Percentiles rank a stretch among this genome's conserved stretches.
These are phyloP conservation scores for Solanum habrochaites DNA, from an alignment of 257 asterid species.

Conservation along the genomic window DNA sequence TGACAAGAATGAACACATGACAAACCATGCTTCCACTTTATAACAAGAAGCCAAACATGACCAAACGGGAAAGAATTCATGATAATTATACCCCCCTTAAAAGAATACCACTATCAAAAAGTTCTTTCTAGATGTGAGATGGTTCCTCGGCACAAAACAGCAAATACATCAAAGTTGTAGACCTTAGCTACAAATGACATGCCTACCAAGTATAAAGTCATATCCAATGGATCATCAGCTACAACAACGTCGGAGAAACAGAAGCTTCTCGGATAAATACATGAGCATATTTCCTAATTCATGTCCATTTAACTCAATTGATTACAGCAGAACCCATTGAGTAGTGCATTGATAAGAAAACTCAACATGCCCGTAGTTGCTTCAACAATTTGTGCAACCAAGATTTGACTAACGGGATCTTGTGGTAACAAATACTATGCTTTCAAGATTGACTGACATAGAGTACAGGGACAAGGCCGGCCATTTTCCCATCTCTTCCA, in stretches of 20 bases:
- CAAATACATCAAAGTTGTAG: not conserved
- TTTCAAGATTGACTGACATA: slow-evolving; percentile 73
- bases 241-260: not conserved
- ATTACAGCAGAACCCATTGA: not conserved
- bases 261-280: not conserved
- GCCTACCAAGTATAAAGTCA: not conserved
- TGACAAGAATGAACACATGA: not conserved
- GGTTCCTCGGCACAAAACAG: not conserved
- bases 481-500: slow-evolving; percentile 95
- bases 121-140: not conserved
- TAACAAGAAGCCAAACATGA: not conserved
- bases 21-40: not conserved
- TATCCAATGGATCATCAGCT: not conserved
- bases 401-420: not conserved
- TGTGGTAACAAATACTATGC: not conserved
- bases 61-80: not conserved
- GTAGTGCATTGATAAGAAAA: not conserved
- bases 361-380: not conserved
- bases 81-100: not conserved
- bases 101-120: not conserved
- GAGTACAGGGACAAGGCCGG: slow-evolving; percentile 95
- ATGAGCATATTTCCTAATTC: not conserved
- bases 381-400: not conserved
- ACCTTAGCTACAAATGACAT: not conserved
- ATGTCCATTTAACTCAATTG: not conserved